Evolutionary conservation across 768 basidiomycete genomes (phyloP).

Genomic region (Leucosporidium yakuticum): DNA sequence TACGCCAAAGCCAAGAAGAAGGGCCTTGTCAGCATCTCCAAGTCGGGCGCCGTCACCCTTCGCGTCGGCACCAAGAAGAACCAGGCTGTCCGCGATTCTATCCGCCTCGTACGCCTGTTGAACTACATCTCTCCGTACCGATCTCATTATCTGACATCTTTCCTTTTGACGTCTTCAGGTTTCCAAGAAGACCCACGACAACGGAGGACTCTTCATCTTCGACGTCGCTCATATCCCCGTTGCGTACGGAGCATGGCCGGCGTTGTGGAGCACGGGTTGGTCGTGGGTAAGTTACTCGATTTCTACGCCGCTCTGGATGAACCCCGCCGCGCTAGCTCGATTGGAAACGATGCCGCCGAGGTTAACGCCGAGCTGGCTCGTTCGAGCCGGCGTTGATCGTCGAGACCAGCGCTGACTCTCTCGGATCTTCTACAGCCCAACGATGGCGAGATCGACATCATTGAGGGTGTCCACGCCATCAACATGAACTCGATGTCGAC

Average conservation of each 20-base stretch:
- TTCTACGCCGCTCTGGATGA: no score
- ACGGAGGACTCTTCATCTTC: slow-evolving; percentile 15
- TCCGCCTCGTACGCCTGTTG: slow-evolving; percentile 2
- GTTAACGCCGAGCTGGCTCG: no score
- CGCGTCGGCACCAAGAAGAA: slow-evolving; percentile 2
- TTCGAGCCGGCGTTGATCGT: no score
- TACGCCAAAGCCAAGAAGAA: slow-evolving; percentile 4
- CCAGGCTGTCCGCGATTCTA: slow-evolving; percentile 6
- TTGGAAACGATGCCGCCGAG: no score
- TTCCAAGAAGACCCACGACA: neutral
- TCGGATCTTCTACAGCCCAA: neutral
- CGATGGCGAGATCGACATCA: slow-evolving; percentile 19
- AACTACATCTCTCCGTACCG: no score
- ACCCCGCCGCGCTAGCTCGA: no score
- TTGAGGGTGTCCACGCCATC: slow-evolving; percentile 17
- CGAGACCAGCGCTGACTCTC: neutral
- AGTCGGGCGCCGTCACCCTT: slow-evolving; percentile 6
- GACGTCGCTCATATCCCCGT: slow-evolving; percentile 15
- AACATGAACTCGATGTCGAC: slow-evolving; percentile 11
- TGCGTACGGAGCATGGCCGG: slow-evolving; percentile 10
- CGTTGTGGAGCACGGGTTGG: slow-evolving; percentile 4
- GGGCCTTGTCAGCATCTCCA: slow-evolving; percentile 11
- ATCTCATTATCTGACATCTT: no score
- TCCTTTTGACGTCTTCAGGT: no score
- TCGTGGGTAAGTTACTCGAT: neutral